phyloP scores from a whole-genome alignment of 345 rosid species.

The Salix brachista region DNA sequence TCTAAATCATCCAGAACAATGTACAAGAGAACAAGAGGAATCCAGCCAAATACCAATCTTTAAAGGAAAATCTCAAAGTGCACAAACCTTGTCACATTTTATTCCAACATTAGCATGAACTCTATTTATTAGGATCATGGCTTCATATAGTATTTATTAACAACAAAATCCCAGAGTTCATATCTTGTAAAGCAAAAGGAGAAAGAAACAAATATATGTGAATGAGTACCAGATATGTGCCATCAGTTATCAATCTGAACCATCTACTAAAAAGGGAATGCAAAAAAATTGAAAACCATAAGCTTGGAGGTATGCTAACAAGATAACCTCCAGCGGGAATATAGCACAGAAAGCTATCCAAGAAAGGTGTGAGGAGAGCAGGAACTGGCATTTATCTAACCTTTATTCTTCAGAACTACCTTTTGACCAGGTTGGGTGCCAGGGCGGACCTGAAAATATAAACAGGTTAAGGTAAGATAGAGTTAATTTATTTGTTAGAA shows the following conservation, averaged over 20 bases:
- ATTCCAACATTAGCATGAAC: neutral
- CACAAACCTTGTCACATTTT: neutral
- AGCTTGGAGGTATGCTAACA: neutral
- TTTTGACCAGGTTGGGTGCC: constrained; percentile 99
- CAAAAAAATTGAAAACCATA: neutral
- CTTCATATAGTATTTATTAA: neutral
- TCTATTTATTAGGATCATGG: neutral
- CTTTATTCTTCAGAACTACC: constrained; percentile 93
- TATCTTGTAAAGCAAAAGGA: neutral
- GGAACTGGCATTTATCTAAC: constrained; percentile 37
- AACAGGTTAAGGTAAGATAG: neutral
- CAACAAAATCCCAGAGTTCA: neutral
- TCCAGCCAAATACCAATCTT: neutral
- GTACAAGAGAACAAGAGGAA: neutral
- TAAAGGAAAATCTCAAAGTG: neutral
- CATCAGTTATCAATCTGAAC: neutral
- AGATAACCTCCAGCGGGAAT: neutral
- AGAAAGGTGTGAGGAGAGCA: neutral
- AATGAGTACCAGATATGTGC: too few species aligned
- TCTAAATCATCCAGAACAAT: neutral
- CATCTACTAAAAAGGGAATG: neutral
- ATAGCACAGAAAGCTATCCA: neutral
- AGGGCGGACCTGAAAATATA: constrained; percentile 64
- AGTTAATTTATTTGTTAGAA: neutral
- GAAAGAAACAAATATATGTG: neutral